phyloP scores from a whole-genome alignment of 345 rosid genomes.

The Microcos paniculata region DNA sequence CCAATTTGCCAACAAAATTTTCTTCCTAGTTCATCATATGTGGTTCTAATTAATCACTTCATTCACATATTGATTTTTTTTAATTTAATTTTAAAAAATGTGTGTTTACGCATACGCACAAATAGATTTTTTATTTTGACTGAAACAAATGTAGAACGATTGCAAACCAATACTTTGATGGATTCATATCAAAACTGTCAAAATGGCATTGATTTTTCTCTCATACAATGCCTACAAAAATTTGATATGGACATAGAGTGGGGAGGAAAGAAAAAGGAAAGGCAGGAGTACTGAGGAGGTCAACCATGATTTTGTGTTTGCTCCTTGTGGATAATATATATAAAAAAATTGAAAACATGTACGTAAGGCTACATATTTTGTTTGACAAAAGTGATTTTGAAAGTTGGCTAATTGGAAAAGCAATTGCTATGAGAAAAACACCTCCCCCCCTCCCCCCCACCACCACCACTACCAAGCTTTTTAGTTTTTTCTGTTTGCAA shows the following conservation, averaged over 20 bases:
- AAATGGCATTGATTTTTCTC: neutral
- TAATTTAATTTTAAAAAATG: neutral
- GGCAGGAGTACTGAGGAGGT: neutral
- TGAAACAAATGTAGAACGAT: neutral
- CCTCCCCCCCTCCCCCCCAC: too few species aligned
- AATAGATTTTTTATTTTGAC: neutral
- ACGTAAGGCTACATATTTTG: conserved; percentile 16
- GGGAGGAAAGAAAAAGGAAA: neutral
- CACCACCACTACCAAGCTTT: neutral
- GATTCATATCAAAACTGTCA: neutral
- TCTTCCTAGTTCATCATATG: neutral
- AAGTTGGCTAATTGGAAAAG: conserved; percentile 17
- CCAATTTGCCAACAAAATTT: neutral
- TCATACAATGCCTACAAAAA: neutral
- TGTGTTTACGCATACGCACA: neutral
- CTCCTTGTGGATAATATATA: conserved; percentile 17
- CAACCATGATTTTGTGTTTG: neutral
- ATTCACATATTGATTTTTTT: too few species aligned
- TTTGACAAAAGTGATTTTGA: conserved; percentile 10
- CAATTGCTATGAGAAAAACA: conserved; percentile 2
- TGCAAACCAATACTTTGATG: neutral
- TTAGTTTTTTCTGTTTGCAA: neutral
- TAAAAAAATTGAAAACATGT: conserved; percentile 19
- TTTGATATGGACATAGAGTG: conserved; percentile 6
- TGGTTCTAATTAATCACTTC: too few species aligned